These are phyloP conservation scores for Mortierella sp. DNA, from an alignment of 371 early-diverging fungal species.

Conservation along the genomic window DNA sequence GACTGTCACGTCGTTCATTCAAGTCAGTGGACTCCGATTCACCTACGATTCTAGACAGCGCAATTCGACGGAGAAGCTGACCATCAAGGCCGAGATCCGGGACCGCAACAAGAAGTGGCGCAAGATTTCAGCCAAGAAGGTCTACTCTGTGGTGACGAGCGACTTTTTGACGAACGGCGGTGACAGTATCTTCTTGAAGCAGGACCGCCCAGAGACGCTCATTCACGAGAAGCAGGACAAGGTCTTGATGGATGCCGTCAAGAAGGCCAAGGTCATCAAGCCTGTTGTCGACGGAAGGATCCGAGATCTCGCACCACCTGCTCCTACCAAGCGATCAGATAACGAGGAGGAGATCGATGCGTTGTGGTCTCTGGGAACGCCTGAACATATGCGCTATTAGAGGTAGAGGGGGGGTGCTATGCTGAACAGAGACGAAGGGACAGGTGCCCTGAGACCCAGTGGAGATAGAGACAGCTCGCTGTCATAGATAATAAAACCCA, in stretches of 20 bases:
- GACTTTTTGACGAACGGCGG: constrained; percentile 66
- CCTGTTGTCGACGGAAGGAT: constrained; percentile 48
- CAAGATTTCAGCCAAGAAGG: constrained; percentile 10
- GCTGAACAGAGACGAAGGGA: too few relatives aligned
- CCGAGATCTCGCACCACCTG: constrained; percentile 7
- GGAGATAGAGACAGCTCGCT: too few relatives aligned
- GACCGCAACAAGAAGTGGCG: constrained; percentile 13
- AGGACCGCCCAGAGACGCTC: constrained; percentile 1
- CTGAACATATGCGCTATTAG: constrained; percentile 12
- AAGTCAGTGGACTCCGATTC: constrained; percentile 29
- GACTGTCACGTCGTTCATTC: constrained; percentile 49
- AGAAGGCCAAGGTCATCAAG: constrained; percentile 6
- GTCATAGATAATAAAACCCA: too few relatives aligned
- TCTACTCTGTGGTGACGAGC: constrained; percentile 58
- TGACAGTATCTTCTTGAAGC: constrained; percentile 57
- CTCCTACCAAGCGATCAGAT: not conserved
- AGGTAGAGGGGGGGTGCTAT: too few relatives aligned
- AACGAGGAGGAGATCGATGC: not conserved
- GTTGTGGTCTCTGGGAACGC: constrained; percentile 7
- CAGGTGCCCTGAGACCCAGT: too few relatives aligned
- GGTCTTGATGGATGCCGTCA: constrained; percentile 44
- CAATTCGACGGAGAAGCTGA: not conserved
- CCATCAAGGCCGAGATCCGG: constrained; percentile 20
- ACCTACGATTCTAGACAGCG: constrained; percentile 6
- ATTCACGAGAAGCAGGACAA: constrained; percentile 33